Evolutionary conservation across 805 yeast genomes (phyloP).

Genomic region (Yamadazyma tumulicola): DNA sequence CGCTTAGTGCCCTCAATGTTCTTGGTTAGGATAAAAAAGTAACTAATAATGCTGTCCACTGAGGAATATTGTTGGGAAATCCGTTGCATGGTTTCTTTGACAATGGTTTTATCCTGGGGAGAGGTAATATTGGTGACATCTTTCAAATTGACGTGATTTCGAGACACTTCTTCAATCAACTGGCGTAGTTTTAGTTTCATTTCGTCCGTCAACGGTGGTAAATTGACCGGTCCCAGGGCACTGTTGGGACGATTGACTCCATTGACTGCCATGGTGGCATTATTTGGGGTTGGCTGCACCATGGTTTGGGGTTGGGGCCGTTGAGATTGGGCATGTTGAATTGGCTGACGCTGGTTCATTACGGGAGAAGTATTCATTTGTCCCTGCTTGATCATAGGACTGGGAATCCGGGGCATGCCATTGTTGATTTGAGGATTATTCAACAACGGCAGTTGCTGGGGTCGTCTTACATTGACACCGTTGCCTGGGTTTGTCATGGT

Average conservation of each 20-base stretch:
- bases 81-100: constrained; percentile 50
- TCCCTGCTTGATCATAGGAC: constrained; percentile 10
- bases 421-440: constrained; percentile 8
- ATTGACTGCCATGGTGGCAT: not conserved
- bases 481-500: not conserved
- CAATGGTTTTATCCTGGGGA: constrained; percentile 60
- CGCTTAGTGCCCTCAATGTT: constrained; percentile 73
- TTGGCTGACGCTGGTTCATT: constrained; percentile 13
- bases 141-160: constrained; percentile 61
- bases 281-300: not conserved
- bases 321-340: constrained; percentile 11
- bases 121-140: constrained; percentile 62
- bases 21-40: constrained; percentile 71
- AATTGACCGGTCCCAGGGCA: not conserved
- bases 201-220: constrained; percentile 49
- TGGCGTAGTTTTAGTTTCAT: constrained; percentile 59
- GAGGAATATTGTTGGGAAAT: constrained; percentile 60
- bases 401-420: constrained; percentile 7
- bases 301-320: constrained; percentile 7
- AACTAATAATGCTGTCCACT: constrained; percentile 74
- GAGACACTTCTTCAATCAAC: constrained; percentile 66
- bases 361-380: constrained; percentile 11
- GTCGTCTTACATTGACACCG: constrained; percentile 3
- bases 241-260: constrained; percentile 1
- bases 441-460: constrained; percentile 13